Evolutionary conservation across 2,329 filamentous ascomycete genomes (phyloP), one percentile per base, ranked within the genome.

Genomic region (Akanthomyces dipterigenus): DNA sequence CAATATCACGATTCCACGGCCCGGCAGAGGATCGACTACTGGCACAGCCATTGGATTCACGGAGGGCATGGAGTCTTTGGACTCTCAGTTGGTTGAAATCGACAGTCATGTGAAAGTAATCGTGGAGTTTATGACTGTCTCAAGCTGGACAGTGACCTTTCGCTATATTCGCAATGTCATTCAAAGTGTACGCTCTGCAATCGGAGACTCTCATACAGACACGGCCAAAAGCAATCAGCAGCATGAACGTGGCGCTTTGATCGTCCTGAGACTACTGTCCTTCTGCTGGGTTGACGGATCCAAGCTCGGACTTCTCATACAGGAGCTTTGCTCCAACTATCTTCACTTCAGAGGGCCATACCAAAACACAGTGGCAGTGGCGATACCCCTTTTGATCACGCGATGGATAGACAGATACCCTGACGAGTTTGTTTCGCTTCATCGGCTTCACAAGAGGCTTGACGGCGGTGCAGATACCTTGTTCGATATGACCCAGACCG

Each of bases 321-420:
- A 88, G 66, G 87, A 89, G 71, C 76, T 89, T 42, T 87, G 84
- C 69, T 85, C 84, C 24, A 85, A 81, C 68, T 89, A 88, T 70
- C 76, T 88, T 50, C 86, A 88, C 69, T 83, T 89, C 63, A 81
- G 84, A 64, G 86, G 83, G 66, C 72, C 80, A 0, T 86, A 84
- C 67, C 87, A 89, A 66, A 86, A 85, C 65, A 81, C 84, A 2
- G 77, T 89, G 38, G 85, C 86, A 48, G 77, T 86, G 43, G 78
- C 86, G 16, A 75, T 83, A n/a, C 86, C 87, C 6, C 71, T 88
- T 55, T 73, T 88, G 56, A 85, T 89, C 60, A 81, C 80, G 36
- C 77, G 84, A 64, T 89, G 87, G 87, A 79, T 89, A 40, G 84
- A 88, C 66, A 80, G 84, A 11, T 84, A 82, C 65, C 86, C 87